Evolutionary conservation across 1,284 basidiomycete genomes (phyloP).

Genomic region (Anthracocystis walkeri): DNA sequence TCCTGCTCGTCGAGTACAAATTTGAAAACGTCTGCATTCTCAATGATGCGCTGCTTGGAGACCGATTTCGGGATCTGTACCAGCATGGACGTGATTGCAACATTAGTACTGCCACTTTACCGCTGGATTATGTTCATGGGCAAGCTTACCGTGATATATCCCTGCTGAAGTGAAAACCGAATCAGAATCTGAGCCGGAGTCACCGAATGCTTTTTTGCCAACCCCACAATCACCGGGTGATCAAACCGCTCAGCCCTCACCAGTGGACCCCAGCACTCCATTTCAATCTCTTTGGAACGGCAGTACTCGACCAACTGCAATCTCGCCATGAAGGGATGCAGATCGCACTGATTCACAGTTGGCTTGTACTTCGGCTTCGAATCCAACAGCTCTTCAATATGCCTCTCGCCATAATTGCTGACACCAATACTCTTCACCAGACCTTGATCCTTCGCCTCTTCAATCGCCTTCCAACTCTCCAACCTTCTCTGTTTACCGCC

Average conservation of each 20-base stretch:
- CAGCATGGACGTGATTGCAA: background rate
- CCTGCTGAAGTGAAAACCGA: constrained; percentile 40
- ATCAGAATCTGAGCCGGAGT: constrained; percentile 33
- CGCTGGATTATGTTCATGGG: background rate
- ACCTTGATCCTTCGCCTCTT: constrained; percentile 47
- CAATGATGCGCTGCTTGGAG: constrained; percentile 77
- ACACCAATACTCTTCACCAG: constrained; percentile 51
- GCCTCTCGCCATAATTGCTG: constrained; percentile 49
- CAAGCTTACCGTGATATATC: constrained; percentile 29
- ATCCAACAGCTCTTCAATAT: constrained; percentile 43
- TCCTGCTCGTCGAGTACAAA: constrained; percentile 78
- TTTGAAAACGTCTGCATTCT: constrained; percentile 77
- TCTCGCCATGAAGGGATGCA: constrained; percentile 39
- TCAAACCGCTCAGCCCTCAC: constrained; percentile 32
- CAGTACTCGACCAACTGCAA: constrained; percentile 35
- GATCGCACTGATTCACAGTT: constrained; percentile 45
- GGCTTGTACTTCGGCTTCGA: constrained; percentile 23
- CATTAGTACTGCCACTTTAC: background rate
- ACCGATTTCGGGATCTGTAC: constrained; percentile 76
- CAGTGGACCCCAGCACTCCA: constrained; percentile 42
- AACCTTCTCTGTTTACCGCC: constrained; percentile 54
- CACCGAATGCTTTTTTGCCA: constrained; percentile 27
- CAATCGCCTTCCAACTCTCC: constrained; percentile 56
- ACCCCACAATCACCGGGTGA: constrained; percentile 19
- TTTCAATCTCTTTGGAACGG: constrained; percentile 8